Evolutionary conservation across 169 alveolate species (phyloP), one percentile per base, ranked within the genome.

Genomic region (Plasmodium yoelii): DNA sequence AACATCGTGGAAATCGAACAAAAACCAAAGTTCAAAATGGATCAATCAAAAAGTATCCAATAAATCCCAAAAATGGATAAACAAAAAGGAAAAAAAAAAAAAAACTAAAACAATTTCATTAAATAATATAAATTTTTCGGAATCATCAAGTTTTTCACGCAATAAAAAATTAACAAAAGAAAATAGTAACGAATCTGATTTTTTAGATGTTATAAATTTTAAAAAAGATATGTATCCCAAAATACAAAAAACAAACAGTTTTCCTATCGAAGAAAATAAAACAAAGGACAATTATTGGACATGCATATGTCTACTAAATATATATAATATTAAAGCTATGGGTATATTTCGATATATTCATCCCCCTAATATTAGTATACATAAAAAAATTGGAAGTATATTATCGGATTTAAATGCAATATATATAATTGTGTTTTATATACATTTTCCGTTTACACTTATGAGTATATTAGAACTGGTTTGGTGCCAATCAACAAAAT

Each of bases 401-500:
- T 49, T 86, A 10, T 68, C 86, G 18, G 91, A 86, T 70, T 39
- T 86, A n/a, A 60, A 39, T 26, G 57, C 73, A n/a, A 47, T 70
- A 49, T 86, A 86, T 64, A 70, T 77, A 7, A 71, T 86, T 42
- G 46, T 88, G 24, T 70, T 90, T 70, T 94, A 91, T 74, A 47
- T 92, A 34, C 73, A 87, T 68, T 88, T 94, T 57, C 94, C 93
- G 46, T 94, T 94, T 60, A 92, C 87, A 22, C 74, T 93, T 59
- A 92, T 84, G 34, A 94, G 74, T 77, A 65, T 92, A 13, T 51
- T 94, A 57, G 95, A 94, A 71, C 82, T 91, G 22, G 47, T 94
- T 39, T 94, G 95, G 96, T 94, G 96, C 59, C 94, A 92, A 24
- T 67, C 82, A n/a, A 87, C 92, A 39, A 73, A 92, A 49, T 94